These are phyloP conservation scores for Chaetomium fimeti DNA, from an alignment of 495 filamentous ascomycete species.

Conservation along the genomic window DNA sequence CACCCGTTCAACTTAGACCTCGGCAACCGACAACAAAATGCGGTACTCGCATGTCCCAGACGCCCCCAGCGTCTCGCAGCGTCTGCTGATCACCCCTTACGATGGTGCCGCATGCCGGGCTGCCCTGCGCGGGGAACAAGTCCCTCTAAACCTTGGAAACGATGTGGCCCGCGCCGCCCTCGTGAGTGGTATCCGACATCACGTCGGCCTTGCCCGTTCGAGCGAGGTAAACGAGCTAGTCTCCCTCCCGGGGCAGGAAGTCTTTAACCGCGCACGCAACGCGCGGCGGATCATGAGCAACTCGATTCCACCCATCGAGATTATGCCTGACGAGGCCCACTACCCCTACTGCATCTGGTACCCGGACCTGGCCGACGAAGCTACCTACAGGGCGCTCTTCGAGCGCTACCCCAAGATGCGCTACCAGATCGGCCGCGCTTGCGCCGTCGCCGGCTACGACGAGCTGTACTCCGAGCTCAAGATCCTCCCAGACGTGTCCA, in stretches of 20 bases:
- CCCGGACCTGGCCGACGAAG: constrained; percentile 38
- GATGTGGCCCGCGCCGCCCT: not conserved
- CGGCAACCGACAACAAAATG: not conserved
- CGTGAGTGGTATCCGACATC: not conserved
- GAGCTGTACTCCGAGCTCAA: constrained; percentile 24
- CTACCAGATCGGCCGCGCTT: constrained; percentile 26
- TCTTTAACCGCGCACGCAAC: not conserved
- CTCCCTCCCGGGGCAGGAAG: not conserved
- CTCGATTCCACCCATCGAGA: not conserved
- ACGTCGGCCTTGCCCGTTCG: not conserved
- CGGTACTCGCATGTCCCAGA: not conserved
- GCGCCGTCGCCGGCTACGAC: constrained; percentile 27
- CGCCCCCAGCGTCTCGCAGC: not conserved
- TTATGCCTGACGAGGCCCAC: constrained; percentile 20
- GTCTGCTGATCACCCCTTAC: not conserved
- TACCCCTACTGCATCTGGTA: constrained; percentile 48
- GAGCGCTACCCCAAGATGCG: constrained; percentile 21
- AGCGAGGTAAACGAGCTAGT: not conserved
- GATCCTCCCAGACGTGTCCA: constrained; percentile 25
- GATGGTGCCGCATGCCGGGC: not conserved
- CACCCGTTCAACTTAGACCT: too few relatives aligned
- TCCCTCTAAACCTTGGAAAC: not conserved
- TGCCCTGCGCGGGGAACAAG: not conserved
- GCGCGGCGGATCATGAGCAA: constrained; percentile 3
- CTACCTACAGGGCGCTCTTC: constrained; percentile 36